Percentiles rank a stretch among this genome's conserved stretches.
Conservation (phyloP, 768 basidiomycete species). For the Macrolepiota dolichaula region DNA sequence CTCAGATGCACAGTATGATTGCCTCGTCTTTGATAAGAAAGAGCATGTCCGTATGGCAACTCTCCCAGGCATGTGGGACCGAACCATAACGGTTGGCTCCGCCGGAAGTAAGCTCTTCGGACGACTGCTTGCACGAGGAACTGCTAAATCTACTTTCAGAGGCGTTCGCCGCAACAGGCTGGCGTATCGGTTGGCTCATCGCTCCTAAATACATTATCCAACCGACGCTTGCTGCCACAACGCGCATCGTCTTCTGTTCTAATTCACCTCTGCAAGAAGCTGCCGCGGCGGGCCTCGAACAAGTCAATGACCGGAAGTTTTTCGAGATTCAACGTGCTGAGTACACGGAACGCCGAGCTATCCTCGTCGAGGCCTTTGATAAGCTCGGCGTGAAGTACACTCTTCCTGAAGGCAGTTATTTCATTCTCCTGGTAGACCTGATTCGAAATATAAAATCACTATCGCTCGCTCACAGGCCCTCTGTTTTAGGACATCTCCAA, state of each 20-base stretch:
- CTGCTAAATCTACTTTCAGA: slow-evolving; percentile 43
- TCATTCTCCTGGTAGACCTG: slow-evolving; percentile 70
- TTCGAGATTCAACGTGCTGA: slow-evolving; percentile 74
- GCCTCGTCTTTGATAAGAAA: slow-evolving; percentile 81
- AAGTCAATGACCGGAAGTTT: slow-evolving; percentile 67
- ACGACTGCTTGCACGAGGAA: neutral
- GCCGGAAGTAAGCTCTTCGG: slow-evolving; percentile 70
- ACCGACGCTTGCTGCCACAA: slow-evolving; percentile 86
- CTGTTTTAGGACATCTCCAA: slow-evolving; percentile 62
- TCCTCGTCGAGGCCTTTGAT: slow-evolving; percentile 82
- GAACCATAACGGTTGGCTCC: slow-evolving; percentile 94
- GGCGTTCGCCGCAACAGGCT: slow-evolving; percentile 95
- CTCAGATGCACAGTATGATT: slow-evolving; percentile 70
- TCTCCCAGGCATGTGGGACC: slow-evolving; percentile 98
- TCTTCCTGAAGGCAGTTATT: slow-evolving; percentile 88
- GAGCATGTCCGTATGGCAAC: slow-evolving; percentile 91
- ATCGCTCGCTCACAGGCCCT: neutral
- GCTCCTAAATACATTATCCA: slow-evolving; percentile 79
- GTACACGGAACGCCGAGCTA: slow-evolving; percentile 74
- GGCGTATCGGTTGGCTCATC: slow-evolving; percentile 97
- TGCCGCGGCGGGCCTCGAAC: slow-evolving; percentile 83
- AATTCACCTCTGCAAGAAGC: slow-evolving; percentile 97
- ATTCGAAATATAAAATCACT: too few relatives aligned
- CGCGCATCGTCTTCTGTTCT: slow-evolving; percentile 92
- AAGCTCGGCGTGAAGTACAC: slow-evolving; percentile 81